phyloP scores from a whole-genome alignment of 805 yeast genomes.

The Monosporozyma servazzii region DNA sequence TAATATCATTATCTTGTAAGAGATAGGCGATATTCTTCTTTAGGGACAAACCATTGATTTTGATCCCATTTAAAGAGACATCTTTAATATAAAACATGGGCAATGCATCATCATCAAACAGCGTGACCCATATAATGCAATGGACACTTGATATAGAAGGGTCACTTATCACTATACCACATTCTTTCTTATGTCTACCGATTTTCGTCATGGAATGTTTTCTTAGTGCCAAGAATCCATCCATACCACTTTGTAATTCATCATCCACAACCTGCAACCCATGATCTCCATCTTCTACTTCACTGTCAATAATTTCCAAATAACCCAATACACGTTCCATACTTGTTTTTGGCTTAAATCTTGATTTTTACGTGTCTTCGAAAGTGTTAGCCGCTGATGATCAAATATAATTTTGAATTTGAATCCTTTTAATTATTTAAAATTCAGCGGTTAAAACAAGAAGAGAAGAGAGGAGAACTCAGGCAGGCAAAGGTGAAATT shows the following conservation, averaged over 20 bases:
- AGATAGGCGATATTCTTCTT: conserved; percentile 29
- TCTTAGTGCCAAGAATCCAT: conserved; percentile 10
- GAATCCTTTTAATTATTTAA: neutral
- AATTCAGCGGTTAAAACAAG: neutral
- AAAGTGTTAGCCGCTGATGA: conserved; percentile 1
- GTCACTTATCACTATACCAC: conserved; percentile 30
- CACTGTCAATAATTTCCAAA: conserved; percentile 12
- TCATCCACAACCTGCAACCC: conserved; percentile 1
- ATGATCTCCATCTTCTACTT: neutral
- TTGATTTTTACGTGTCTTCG: neutral
- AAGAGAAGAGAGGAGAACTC: no score
- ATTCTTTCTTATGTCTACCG: conserved; percentile 35
- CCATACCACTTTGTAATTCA: conserved; percentile 4
- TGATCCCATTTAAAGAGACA: conserved; percentile 43
- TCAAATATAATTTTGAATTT: neutral
- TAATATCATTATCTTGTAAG: conserved; percentile 33
- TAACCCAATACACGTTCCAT: conserved; percentile 11
- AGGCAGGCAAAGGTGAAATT: no score
- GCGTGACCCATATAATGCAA: conserved; percentile 39
- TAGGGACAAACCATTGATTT: conserved; percentile 32
- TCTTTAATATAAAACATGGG: conserved; percentile 45
- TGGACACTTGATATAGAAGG: conserved; percentile 39
- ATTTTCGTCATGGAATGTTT: conserved; percentile 33
- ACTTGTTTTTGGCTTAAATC: neutral
- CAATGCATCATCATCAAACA: conserved; percentile 40